A percentile compares a stretch with the other conserved stretches of the same genome.
Conservation (phyloP, 2,329 filamentous ascomycete species). For the Colletotrichum horii region DNA sequence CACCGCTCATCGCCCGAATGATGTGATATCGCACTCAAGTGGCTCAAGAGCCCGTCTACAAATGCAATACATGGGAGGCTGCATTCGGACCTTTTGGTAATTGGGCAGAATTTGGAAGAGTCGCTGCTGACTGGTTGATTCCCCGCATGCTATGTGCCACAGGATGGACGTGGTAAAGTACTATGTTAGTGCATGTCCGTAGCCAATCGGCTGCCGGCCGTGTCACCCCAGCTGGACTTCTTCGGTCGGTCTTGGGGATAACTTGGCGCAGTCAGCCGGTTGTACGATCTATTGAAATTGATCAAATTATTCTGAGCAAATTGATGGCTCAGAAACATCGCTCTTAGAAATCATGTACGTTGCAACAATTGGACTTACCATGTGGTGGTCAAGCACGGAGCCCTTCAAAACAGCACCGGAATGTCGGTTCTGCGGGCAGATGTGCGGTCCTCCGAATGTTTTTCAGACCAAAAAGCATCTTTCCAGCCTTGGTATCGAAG, state of each 20-base stretch:
- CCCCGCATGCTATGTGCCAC: background rate
- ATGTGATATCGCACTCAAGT: background rate
- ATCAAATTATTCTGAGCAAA: background rate
- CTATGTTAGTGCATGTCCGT: background rate
- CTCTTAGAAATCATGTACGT: background rate
- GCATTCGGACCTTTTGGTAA: background rate
- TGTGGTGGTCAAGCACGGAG: background rate
- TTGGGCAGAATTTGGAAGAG: background rate
- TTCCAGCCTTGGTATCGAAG: background rate
- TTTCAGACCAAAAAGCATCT: background rate
- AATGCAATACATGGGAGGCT: background rate
- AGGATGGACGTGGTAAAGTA: background rate
- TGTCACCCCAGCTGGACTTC: background rate
- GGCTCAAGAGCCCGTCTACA: background rate
- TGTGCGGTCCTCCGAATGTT: background rate
- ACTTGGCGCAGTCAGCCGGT: background rate
- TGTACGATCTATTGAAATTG: background rate
- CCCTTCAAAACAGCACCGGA: background rate
- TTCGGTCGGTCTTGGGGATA: background rate
- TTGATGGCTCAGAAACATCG: background rate
- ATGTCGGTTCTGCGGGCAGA: background rate
- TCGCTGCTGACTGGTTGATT: background rate
- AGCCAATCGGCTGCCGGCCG: background rate
- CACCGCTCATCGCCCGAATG: background rate
- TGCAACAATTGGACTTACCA: background rate